phyloP scores from a whole-genome alignment of 1,284 basidiomycete genomes.

The Sphagnurus paluster region DNA sequence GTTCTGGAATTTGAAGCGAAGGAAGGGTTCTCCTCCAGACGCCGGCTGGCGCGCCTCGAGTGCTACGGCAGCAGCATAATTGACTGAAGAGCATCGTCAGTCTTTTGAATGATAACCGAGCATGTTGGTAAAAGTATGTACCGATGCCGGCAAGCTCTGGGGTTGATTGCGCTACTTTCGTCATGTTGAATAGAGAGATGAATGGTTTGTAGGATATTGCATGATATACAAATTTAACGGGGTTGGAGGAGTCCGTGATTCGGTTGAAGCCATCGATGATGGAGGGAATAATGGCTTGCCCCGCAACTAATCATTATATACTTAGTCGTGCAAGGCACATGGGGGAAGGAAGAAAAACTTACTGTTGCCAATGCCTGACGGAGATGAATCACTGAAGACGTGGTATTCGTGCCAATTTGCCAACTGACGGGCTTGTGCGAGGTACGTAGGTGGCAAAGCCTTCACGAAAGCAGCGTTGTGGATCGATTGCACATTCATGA shows the following conservation, averaged over 20 bases:
- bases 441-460: slow-evolving; percentile 51
- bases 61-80: slow-evolving; percentile 71
- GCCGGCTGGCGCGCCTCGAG: slow-evolving; percentile 66
- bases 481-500: slow-evolving; percentile 70
- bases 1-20: slow-evolving; percentile 82
- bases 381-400: slow-evolving; percentile 60
- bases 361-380: slow-evolving; percentile 74
- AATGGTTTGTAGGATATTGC: slow-evolving; percentile 83
- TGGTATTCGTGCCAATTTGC: slow-evolving; percentile 78
- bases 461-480: slow-evolving; percentile 65
- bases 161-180: slow-evolving; percentile 49
- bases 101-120: not conserved
- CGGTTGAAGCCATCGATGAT: slow-evolving; percentile 59
- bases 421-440: slow-evolving; percentile 61
- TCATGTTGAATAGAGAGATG: slow-evolving; percentile 81
- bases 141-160: slow-evolving; percentile 66
- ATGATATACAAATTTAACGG: slow-evolving; percentile 64
- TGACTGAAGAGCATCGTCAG: slow-evolving; percentile 42
- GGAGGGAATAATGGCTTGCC: slow-evolving; percentile 63
- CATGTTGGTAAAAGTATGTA: slow-evolving; percentile 24
- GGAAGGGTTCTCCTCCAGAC: slow-evolving; percentile 47
- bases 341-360: slow-evolving; percentile 3
- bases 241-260: slow-evolving; percentile 60
- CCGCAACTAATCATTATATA: slow-evolving; percentile 53
- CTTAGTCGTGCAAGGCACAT: not conserved